Evolutionary conservation across 306 rosid species (phyloP), one percentile per base, ranked within the genome.

Genomic region (Aeschynomene evenia): DNA sequence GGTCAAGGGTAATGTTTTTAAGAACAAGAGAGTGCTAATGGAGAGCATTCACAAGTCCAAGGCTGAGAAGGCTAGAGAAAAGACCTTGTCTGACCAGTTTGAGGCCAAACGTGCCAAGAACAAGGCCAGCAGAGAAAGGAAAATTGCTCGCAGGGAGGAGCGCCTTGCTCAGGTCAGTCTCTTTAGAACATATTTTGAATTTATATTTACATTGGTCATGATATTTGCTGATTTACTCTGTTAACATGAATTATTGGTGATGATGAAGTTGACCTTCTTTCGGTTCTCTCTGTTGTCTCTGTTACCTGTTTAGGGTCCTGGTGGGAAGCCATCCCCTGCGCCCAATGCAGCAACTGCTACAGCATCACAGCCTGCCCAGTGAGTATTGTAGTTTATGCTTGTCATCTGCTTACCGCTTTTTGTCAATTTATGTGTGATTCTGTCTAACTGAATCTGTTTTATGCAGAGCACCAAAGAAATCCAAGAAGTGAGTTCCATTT

Each of bases 11-110:
- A 93, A 93, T 34, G 98, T 90, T 19, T 93, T 90, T 79, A 93
- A 93, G 88, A 93, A 93, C 76, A 93, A 93, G 69, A 89, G 98
- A 56, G 98, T 93, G 60, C 76, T 93, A 0, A 93, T 93, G 98
- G 98, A 93, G 83, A 93, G 97, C 84, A 93, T 93, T 9, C 97
- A 93, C 82, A 93, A 90, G 76, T 86, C 97, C 2, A 93, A 93
- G 82, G 98, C 98, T 24, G 98, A 93, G 84, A 93, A 90, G 86
- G 97, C 96, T 1, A 88, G 98, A 66, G 98, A 93, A 81, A 93
- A 93, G 96, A 86, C 98, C 3, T 49, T 93, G 63, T 85, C 94
- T 31, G 98, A 93, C 51, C 98, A 93, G 77, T 90, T 93, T 55
- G 98, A 93, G 83, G 96, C 97, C 1, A 90, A 90, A 67, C 83